Percentiles rank a stretch among this genome's conserved stretches.
These are phyloP conservation scores for Fomes fomentarius DNA, from an alignment of 1,284 basidiomycete genomes.

Conservation along the genomic window DNA sequence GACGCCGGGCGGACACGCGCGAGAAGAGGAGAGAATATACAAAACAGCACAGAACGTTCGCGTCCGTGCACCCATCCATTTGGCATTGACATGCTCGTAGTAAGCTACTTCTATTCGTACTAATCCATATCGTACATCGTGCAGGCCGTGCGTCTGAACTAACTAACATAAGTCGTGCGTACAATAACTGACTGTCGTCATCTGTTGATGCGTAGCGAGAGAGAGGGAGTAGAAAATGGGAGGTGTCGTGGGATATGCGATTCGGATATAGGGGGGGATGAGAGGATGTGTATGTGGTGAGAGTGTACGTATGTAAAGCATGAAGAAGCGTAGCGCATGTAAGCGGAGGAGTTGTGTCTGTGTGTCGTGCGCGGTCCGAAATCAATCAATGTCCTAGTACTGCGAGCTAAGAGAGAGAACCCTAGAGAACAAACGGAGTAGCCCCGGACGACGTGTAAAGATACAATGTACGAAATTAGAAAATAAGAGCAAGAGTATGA, in stretches of 20 bases:
- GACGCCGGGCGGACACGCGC: no score
- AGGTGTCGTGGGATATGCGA: background rate
- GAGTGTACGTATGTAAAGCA: background rate
- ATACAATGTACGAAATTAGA: slow-evolving; percentile 12
- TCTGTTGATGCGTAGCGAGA: background rate
- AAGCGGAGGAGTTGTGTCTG: background rate
- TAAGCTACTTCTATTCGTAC: slow-evolving; percentile 12
- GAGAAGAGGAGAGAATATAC: background rate
- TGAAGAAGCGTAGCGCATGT: background rate
- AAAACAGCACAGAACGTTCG: background rate
- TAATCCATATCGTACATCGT: slow-evolving; percentile 16
- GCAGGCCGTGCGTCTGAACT: background rate
- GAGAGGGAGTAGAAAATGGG: background rate
- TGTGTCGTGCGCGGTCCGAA: slow-evolving; percentile 11
- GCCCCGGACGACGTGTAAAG: slow-evolving; percentile 5
- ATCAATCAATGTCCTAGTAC: slow-evolving; percentile 9
- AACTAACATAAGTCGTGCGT: slow-evolving; percentile 10
- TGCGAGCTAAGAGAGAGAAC: background rate
- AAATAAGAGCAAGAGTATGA: slow-evolving; percentile 2
- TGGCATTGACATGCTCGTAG: background rate
- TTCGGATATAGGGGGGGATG: no score
- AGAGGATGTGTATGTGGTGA: background rate
- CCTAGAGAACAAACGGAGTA: slow-evolving; percentile 10
- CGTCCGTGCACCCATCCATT: background rate
- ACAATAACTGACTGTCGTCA: slow-evolving; percentile 4